Conservation (phyloP, 257 asterid genomes). For the Anisodus tanguticus region DNA sequence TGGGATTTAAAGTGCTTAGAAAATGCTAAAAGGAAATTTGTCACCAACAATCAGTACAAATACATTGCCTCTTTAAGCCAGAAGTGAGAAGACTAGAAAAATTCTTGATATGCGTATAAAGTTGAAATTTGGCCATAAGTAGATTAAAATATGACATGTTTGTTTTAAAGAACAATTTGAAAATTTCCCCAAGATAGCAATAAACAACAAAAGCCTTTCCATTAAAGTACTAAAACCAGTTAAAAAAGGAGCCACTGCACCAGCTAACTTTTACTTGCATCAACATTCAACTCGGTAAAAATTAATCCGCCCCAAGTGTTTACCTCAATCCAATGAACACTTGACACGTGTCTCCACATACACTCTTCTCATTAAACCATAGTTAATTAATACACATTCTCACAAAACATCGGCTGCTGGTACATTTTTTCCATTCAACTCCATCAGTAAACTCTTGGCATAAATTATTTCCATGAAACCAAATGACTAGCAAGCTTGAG, state of each 20-base stretch:
- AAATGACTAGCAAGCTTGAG: not conserved
- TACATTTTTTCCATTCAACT: not conserved
- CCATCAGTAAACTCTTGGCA: not conserved
- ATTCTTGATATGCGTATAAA: too few relatives aligned
- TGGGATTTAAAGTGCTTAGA: not conserved
- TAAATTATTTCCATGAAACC: not conserved
- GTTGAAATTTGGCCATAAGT: not conserved
- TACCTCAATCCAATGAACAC: not conserved
- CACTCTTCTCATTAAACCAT: not conserved
- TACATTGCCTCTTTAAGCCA: too few relatives aligned
- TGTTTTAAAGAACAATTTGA: not conserved
- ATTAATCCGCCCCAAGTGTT: not conserved
- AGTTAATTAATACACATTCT: not conserved
- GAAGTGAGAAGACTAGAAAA: too few relatives aligned
- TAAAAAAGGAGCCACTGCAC: not conserved
- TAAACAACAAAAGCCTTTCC: too few relatives aligned
- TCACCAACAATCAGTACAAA: not conserved
- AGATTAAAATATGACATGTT: not conserved
- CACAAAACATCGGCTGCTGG: not conserved
- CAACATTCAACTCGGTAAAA: not conserved
- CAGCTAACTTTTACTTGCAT: not conserved
- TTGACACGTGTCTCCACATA: not conserved
- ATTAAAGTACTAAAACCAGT: not conserved
- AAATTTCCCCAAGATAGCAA: too few relatives aligned
- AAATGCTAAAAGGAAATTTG: not conserved